Conservation (phyloP, 139 green algal species). For the Dunaliella primolecta region DNA sequence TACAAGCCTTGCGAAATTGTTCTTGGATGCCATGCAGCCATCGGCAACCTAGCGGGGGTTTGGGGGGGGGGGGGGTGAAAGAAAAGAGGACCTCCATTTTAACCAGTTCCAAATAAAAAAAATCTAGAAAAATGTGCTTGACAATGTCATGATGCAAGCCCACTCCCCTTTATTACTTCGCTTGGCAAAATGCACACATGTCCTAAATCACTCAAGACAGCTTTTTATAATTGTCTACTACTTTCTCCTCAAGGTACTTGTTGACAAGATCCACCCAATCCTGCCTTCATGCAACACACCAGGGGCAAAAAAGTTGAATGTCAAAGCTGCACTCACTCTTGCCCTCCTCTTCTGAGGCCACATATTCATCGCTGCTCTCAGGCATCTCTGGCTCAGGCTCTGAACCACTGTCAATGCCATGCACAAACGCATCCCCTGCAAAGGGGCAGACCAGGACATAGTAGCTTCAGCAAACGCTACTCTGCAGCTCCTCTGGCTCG, state of each 20-base stretch:
- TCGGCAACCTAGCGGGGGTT: no score
- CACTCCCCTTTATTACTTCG: no score
- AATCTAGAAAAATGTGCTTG: no score
- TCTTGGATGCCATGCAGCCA: neutral
- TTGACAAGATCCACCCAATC: neutral
- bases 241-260: neutral
- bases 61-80: no score
- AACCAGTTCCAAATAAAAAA: no score
- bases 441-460: no score
- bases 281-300: neutral
- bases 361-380: neutral
- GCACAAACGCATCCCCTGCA: neutral
- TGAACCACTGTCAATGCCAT: neutral
- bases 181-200: neutral
- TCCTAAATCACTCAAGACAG: neutral
- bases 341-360: neutral
- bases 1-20: neutral
- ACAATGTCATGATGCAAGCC: no score
- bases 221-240: neutral
- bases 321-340: neutral
- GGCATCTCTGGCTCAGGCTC: neutral
- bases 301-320: no score
- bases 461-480: no score
- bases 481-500: neutral
- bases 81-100: no score